Evolutionary conservation across 2,329 filamentous ascomycete genomes (phyloP), one percentile per base, ranked within the genome.

Genomic region (Dactylonectria macrodidyma): DNA sequence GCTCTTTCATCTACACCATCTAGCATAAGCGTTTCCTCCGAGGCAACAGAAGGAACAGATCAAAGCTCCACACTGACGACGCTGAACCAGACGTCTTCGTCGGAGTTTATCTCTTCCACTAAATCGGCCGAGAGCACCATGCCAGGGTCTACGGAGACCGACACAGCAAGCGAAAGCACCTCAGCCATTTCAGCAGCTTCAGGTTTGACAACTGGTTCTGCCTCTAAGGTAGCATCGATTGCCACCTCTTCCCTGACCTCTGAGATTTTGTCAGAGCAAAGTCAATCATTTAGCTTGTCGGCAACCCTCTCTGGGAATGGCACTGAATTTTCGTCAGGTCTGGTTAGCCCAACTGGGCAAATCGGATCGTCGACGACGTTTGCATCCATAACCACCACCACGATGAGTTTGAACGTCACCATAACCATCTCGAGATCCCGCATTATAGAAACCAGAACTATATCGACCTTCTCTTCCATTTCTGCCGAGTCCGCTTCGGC

Each of bases 401-500:
- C 51, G 7, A 33, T n/a, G 30, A n/a, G 19, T 30, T 19, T 54
- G 51, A 54, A 36, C n/a, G 36, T 54, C 2, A 54, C 51, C 19
- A n/a, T 54, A n/a, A 54, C 51, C 3, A 8, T 57, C 54, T 57
- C 54, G 2, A 33, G 54, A 41, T 41, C 54, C 10, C 19, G 19
- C 3, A 41, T 11, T 11, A 16, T 36, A 5, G 36, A 22, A 4
- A 14, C 19, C 22, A 11, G 16, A 3, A 36, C 51, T 22, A 14
- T 14, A 33, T 51, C 33, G 11, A 19, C 50, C 19, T 30, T 2
- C 2, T n/a, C 22, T 36, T 11, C 33, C 10, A 3, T 19, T 52
- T n/a, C 50, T 12, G 8, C 9, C 19, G 41, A 48, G 10, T 65
- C 66, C 3, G 26, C 59, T 51, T 62, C 66, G 2, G 36, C 22